These are phyloP conservation scores for Auriculariales sp. DNA, from an alignment of 768 basidiomycete species.

Conservation along the genomic window DNA sequence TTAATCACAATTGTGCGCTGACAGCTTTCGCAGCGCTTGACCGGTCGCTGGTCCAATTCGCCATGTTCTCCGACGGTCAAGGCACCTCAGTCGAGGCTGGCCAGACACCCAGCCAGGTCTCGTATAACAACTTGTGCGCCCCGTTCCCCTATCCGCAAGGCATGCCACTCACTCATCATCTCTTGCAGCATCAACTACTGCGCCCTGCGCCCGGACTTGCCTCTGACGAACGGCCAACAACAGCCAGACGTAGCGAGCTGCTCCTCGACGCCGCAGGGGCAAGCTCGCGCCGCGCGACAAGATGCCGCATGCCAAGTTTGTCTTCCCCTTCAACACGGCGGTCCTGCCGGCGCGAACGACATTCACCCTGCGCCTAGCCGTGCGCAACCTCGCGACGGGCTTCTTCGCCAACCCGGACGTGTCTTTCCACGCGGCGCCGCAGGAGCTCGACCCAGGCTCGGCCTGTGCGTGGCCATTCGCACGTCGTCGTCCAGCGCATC, in stretches of 20 bases:
- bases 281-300: constrained; percentile 1
- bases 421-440: constrained; percentile 43
- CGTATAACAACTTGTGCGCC: constrained; percentile 1
- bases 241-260: not conserved
- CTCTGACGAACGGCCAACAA: constrained; percentile 4
- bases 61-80: not conserved
- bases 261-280: not conserved
- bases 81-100: not conserved
- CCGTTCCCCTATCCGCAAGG: not conserved
- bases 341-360: not conserved
- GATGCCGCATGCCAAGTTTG: constrained; percentile 2
- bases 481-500: constrained; percentile 41
- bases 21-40: not conserved
- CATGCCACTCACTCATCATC: not conserved
- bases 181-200: constrained; percentile 5
- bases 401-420: constrained; percentile 40
- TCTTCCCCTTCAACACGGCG: constrained; percentile 1
- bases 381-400: constrained; percentile 30
- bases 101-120: not conserved
- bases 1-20: not conserved
- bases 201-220: not conserved
- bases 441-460: constrained; percentile 34
- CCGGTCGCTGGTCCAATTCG: not conserved
- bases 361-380: constrained; percentile 14
- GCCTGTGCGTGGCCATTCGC: constrained; percentile 44